Percentiles rank a stretch among this genome's conserved stretches.
Evolutionary conservation across 148 eudicot genomes (phyloP).

Genomic region (Spergularia bocconei): DNA sequence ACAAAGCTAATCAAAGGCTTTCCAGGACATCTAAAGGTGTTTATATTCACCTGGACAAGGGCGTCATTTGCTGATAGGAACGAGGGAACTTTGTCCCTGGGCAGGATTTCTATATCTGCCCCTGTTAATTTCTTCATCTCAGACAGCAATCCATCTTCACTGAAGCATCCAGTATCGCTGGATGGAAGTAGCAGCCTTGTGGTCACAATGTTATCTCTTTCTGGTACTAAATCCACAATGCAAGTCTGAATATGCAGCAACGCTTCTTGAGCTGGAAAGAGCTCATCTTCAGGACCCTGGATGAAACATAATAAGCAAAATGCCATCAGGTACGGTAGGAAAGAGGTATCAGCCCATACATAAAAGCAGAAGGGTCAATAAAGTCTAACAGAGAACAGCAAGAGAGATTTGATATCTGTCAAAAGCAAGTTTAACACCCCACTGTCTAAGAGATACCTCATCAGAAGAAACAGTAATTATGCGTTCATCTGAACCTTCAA

Average conservation of each 20-base stretch:
- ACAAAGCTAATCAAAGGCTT: slow-evolving; percentile 6
- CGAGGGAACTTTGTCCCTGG: slow-evolving; percentile 63
- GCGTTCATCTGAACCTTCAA: slow-evolving; percentile 69
- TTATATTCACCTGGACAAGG: slow-evolving; percentile 70
- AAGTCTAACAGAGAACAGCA: not conserved
- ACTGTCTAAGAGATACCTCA: slow-evolving; percentile 50
- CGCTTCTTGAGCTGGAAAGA: slow-evolving; percentile 99
- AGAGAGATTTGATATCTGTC: slow-evolving; percentile 1
- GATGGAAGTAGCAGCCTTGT: slow-evolving; percentile 78
- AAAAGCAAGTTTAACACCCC: slow-evolving; percentile 1
- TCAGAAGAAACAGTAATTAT: slow-evolving; percentile 70
- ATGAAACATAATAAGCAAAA: slow-evolving; percentile 18
- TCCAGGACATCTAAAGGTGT: not conserved
- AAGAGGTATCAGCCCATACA: not conserved
- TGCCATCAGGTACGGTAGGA: not conserved
- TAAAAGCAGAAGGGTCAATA: not conserved
- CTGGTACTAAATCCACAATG: slow-evolving; percentile 78
- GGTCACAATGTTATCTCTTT: slow-evolving; percentile 77
- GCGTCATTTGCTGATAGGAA: slow-evolving; percentile 57
- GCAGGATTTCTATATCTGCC: slow-evolving; percentile 73
- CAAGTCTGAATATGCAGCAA: slow-evolving; percentile 92
- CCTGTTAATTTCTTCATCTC: slow-evolving; percentile 67
- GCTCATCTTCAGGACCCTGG: slow-evolving; percentile 96
- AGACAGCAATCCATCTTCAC: slow-evolving; percentile 53
- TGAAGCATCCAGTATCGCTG: slow-evolving; percentile 62